Evolutionary conservation across 306 rosid genomes (phyloP).

Genomic region (Betula pendula): DNA sequence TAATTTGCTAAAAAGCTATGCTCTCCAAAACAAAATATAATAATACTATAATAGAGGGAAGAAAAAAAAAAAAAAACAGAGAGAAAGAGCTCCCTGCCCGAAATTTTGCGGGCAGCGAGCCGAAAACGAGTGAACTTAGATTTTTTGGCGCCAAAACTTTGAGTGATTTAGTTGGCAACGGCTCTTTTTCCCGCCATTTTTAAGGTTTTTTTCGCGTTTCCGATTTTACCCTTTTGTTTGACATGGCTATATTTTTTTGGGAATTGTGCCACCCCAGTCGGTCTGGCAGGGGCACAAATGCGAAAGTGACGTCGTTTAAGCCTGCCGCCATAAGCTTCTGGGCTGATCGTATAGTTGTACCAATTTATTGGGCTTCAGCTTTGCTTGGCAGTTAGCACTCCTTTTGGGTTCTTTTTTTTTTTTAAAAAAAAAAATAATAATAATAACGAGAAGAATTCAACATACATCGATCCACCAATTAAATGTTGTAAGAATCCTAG

Average conservation of each 20-base stretch:
- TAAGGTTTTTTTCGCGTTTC: background rate
- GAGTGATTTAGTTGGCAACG: slow-evolving; percentile 62
- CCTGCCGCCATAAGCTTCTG: background rate
- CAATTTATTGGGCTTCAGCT: background rate
- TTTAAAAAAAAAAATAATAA: too few relatives aligned
- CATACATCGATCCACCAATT: too few relatives aligned
- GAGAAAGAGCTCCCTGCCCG: slow-evolving; percentile 78
- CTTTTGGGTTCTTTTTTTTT: too few relatives aligned
- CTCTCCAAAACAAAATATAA: background rate
- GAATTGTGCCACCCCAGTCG: slow-evolving; percentile 38
- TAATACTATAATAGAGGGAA: background rate
- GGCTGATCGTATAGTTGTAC: background rate
- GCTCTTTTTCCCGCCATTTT: slow-evolving; percentile 90
- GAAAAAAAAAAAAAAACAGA: too few relatives aligned
- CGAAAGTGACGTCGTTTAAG: slow-evolving; percentile 43
- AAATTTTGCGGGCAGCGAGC: slow-evolving; percentile 72
- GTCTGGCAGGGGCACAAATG: slow-evolving; percentile 29
- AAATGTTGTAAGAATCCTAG: too few relatives aligned
- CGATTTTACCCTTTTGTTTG: slow-evolving; percentile 37
- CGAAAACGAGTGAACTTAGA: slow-evolving; percentile 33
- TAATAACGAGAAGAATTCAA: too few relatives aligned
- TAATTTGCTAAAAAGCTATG: slow-evolving; percentile 29
- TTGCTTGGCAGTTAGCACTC: too few relatives aligned
- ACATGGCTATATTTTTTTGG: slow-evolving; percentile 32
- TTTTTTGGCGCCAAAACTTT: slow-evolving; percentile 52